These are phyloP conservation scores for Hansenula anomala DNA, from an alignment of 1,139 yeast genomes.

Conservation along the genomic window DNA sequence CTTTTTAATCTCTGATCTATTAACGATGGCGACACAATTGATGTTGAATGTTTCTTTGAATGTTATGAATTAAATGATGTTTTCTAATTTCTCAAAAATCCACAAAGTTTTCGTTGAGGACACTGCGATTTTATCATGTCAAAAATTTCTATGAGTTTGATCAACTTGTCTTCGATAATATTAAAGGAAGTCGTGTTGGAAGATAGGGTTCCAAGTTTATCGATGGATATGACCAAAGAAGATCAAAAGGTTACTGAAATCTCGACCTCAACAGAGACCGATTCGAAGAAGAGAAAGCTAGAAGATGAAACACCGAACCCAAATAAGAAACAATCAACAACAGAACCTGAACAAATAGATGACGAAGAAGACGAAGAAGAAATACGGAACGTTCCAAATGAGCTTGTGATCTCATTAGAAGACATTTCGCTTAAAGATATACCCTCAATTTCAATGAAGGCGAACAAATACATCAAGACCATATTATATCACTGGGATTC, in stretches of 20 bases:
- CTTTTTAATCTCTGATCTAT: neutral
- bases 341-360: neutral
- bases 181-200: no score
- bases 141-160: no score
- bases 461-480: conserved; percentile 46
- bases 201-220: no score
- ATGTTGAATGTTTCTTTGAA: no score
- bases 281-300: conserved; percentile 22
- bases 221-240: no score
- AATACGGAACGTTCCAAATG: conserved; percentile 21
- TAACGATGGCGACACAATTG: no score
- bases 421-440: conserved; percentile 12
- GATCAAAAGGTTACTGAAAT: no score
- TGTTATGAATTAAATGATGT: no score
- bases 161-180: no score
- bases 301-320: conserved; percentile 1
- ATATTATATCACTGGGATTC: conserved; percentile 43
- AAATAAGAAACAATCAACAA: conserved; percentile 1
- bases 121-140: no score
- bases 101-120: no score
- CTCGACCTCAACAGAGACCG: neutral
- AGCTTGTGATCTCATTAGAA: conserved; percentile 12
- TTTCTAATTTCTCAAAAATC: no score
- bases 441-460: conserved; percentile 29
- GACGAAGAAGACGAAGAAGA: conserved; percentile 3